Percentiles rank a stretch among this genome's conserved stretches.
Conservation (phyloP, 1,284 basidiomycete genomes). For the Veloboletus limbatus region DNA sequence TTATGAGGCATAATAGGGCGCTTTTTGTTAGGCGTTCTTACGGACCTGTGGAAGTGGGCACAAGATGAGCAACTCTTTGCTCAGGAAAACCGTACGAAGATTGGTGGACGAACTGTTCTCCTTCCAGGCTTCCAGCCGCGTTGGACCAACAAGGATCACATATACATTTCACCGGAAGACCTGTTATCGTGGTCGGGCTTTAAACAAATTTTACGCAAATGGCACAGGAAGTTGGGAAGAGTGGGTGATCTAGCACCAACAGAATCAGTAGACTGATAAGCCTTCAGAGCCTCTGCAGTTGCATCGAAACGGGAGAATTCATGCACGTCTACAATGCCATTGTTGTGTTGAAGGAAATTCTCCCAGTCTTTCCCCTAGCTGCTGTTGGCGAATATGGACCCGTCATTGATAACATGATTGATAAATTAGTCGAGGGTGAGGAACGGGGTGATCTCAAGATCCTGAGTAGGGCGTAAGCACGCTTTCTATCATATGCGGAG, state of each 20-base stretch:
- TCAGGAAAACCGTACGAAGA: slow-evolving; percentile 65
- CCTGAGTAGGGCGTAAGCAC: slow-evolving; percentile 68
- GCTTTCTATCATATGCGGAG: neutral
- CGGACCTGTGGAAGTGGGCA: slow-evolving; percentile 77
- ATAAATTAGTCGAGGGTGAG: slow-evolving; percentile 69
- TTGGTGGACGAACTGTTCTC: slow-evolving; percentile 58
- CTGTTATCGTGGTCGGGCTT: slow-evolving; percentile 71
- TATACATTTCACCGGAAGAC: slow-evolving; percentile 46
- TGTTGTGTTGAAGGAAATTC: slow-evolving; percentile 84
- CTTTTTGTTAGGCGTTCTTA: slow-evolving; percentile 78
- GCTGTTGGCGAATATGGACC: slow-evolving; percentile 54
- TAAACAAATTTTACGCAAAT: slow-evolving; percentile 73
- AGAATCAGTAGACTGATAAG: slow-evolving; percentile 2
- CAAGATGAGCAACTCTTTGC: slow-evolving; percentile 62
- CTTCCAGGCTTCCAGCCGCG: slow-evolving; percentile 65
- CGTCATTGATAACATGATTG: slow-evolving; percentile 62
- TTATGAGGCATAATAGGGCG: slow-evolving; percentile 51
- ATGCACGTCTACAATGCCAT: slow-evolving; percentile 95
- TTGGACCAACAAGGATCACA: slow-evolving; percentile 45
- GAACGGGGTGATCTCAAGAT: slow-evolving; percentile 82
- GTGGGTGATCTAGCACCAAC: slow-evolving; percentile 34
- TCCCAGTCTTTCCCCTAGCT: slow-evolving; percentile 82
- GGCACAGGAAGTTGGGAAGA: slow-evolving; percentile 72
- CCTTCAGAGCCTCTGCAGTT: slow-evolving; percentile 56
- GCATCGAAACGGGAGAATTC: slow-evolving; percentile 77